Base-by-base conservation (phyloP, 306 rosid genomes). In the Herpetospermum pedunculosum region DNA sequence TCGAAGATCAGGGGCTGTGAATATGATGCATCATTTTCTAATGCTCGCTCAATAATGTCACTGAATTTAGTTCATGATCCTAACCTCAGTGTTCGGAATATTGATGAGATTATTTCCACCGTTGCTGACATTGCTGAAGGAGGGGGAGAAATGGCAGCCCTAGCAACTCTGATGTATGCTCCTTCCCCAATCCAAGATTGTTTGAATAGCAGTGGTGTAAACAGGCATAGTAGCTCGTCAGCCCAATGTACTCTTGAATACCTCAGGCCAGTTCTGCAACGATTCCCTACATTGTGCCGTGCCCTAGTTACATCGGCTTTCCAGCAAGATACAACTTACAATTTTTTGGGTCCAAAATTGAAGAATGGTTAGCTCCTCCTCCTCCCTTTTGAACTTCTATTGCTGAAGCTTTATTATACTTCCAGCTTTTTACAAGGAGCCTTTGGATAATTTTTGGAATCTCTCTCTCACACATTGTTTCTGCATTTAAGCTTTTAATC, bases 81-180 rank as follows among this genome's bases (percentile, higher is more conserved):
- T 49, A 84, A 86, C 78, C 94, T 90, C 32, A 77, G 86, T 79
- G 86, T 87, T 79, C 81, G 83, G 67, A 92, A 84, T 81, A 69
- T 81, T 79, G 91, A 93, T 82, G 98, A 91, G 76, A 85, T 93
- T 79, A 93, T 93, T 76, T 87, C 76, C 74, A 89, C 97, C 18
- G 98, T 93, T n/a, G 98, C 89, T 77, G 97, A 93, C 83, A 93
- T 93, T 73, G 97, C 98, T 21, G 98, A 93, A 87, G 96, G 98
- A 77, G 98, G 94, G 52, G 94, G 94, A 35, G 98, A 93, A 89
- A 78, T 93, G 90, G 94, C 96, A 65, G 98, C 96, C 82, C 78
- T 93, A 68, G 98, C 97, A 72, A 93, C 98, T 69, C 84, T 93
- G 60, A 85, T 93, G 96, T 87, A 89, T 79, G 96, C 96, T 46